Evolutionary conservation across 345 rosid genomes (phyloP).

Genomic region (Hibiscus trionum): DNA sequence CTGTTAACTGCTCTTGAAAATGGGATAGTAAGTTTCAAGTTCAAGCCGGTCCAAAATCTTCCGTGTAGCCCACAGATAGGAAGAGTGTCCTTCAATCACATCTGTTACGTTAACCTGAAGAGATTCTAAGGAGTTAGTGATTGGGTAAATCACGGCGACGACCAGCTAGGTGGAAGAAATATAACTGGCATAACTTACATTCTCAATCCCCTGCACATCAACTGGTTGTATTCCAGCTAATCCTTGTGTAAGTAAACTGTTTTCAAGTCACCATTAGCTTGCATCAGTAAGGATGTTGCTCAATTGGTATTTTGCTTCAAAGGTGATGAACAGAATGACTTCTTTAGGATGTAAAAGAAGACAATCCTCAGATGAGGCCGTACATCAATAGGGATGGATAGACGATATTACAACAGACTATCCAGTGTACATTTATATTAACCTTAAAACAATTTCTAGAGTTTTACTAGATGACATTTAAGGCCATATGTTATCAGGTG

Average conservation of each 20-base stretch:
- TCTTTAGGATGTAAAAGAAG: not conserved
- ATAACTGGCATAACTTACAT: constrained; percentile 39
- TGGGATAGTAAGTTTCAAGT: constrained; percentile 69
- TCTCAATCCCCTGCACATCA: constrained; percentile 70
- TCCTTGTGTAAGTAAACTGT: constrained; percentile 82
- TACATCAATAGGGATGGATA: not conserved
- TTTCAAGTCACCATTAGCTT: constrained; percentile 6
- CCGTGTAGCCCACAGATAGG: constrained; percentile 77
- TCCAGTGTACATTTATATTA: not conserved
- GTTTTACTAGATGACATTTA: not conserved
- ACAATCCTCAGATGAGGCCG: not conserved
- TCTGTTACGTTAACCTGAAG: constrained; percentile 73
- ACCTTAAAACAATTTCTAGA: not conserved
- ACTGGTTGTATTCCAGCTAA: constrained; percentile 90
- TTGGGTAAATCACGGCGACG: not conserved
- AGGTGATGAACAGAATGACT: not conserved
- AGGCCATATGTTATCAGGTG: not conserved
- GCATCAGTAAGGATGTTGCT: not conserved
- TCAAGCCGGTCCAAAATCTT: constrained; percentile 59
- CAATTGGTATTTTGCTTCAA: not conserved
- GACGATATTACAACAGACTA: not conserved
- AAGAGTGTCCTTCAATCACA: constrained; percentile 79
- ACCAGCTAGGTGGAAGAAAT: not conserved
- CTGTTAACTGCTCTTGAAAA: constrained; percentile 33
- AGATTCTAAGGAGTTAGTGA: not conserved